Percentiles rank a stretch among this genome's conserved stretches.
Conservation (phyloP, 192 early-diverging fungal species). For the Coemansia sp. region DNA sequence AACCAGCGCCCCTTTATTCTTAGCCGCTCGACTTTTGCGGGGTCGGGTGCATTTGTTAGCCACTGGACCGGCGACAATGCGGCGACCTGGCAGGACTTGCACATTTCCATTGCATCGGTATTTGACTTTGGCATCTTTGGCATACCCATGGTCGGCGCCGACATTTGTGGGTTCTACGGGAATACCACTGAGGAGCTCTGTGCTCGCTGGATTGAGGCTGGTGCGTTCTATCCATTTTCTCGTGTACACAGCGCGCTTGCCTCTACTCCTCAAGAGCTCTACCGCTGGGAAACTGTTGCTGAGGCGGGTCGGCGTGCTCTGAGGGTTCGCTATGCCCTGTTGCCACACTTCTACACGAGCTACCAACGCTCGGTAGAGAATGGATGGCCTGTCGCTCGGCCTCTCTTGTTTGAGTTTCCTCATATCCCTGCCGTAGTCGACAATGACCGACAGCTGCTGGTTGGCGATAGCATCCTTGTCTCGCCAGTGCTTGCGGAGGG, state of each 20-base stretch:
- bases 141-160: slow-evolving; percentile 67
- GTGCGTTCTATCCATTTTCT: slow-evolving; percentile 63
- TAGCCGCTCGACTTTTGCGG: slow-evolving; percentile 63
- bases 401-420: slow-evolving; percentile 58
- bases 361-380: slow-evolving; percentile 51
- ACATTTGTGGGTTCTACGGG: slow-evolving; percentile 69
- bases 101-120: slow-evolving; percentile 58
- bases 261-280: slow-evolving; percentile 59
- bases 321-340: slow-evolving; percentile 56
- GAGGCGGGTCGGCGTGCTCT: slow-evolving; percentile 57
- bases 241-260: slow-evolving; percentile 63
- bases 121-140: slow-evolving; percentile 71
- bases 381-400: slow-evolving; percentile 58
- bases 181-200: slow-evolving; percentile 63
- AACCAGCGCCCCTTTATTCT: slow-evolving; percentile 61
- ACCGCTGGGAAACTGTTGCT: slow-evolving; percentile 57
- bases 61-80: slow-evolving; percentile 61
- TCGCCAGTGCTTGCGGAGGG: slow-evolving; percentile 59
- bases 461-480: slow-evolving; percentile 60
- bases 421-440: slow-evolving; percentile 18
- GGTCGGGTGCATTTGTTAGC: slow-evolving; percentile 53
- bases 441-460: slow-evolving; percentile 61
- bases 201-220: slow-evolving; percentile 64
- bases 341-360: slow-evolving; percentile 64
- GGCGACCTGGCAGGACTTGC: slow-evolving; percentile 59